A percentile compares a stretch with the other conserved stretches of the same genome.
Evolutionary conservation across 176 grass and related monocot genomes (phyloP).

Genomic region (Alloteropsis semialata): DNA sequence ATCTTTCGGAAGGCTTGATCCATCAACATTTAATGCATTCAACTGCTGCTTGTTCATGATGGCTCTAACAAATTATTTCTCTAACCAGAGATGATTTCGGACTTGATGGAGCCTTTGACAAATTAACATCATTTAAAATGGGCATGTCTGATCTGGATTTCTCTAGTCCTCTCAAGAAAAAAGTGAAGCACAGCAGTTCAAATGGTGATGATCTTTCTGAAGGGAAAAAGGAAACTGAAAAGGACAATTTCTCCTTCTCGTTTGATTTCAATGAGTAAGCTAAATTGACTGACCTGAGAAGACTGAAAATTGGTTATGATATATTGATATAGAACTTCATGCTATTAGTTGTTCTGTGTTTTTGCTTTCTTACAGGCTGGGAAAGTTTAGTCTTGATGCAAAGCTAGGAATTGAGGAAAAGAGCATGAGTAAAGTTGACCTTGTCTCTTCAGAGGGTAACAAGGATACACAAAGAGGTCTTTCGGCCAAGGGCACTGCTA

Average conservation of each 20-base stretch:
- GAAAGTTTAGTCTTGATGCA: conserved; percentile 73
- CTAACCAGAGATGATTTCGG: conserved; percentile 86
- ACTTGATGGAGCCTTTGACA: conserved; percentile 84
- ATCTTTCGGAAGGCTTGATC: conserved; percentile 13
- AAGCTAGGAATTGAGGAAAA: conserved; percentile 56
- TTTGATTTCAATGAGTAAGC: conserved; percentile 97
- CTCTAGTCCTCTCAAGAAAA: conserved; percentile 77
- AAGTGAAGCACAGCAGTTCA: conserved; percentile 45
- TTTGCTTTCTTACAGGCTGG: conserved; percentile 59
- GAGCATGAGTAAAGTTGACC: neutral
- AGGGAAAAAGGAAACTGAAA: conserved; percentile 60
- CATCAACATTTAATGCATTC: conserved; percentile 12
- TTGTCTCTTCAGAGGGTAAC: conserved; percentile 29
- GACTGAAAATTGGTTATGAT: neutral
- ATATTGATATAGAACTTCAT: neutral
- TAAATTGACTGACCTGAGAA: conserved; percentile 24
- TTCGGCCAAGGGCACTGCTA: conserved; percentile 34
- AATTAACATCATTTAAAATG: conserved; percentile 80
- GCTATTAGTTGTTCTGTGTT: conserved; percentile 31
- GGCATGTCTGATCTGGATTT: conserved; percentile 88
- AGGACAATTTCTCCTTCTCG: conserved; percentile 76
- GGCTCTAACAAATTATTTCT: conserved; percentile 21
- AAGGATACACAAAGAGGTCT: conserved; percentile 46
- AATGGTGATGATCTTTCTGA: conserved; percentile 46
- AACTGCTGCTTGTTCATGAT: conserved; percentile 5